Percentiles rank a stretch among this genome's conserved stretches.
phyloP scores from a whole-genome alignment of 2,329 filamentous ascomycete genomes.

The Alternaria postmessia region DNA sequence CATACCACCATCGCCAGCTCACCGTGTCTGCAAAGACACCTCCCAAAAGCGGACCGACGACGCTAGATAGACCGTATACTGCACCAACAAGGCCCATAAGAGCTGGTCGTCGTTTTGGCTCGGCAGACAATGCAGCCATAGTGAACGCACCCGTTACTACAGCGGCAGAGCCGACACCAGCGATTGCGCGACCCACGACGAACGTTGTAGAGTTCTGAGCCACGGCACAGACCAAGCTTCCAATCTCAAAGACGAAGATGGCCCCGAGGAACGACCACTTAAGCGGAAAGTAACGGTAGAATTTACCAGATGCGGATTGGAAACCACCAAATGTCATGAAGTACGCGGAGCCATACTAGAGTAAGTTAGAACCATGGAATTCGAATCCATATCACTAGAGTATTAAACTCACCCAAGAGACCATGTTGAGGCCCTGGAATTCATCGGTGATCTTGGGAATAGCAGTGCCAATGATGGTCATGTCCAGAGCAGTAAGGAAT shows the following conservation, averaged over 20 bases:
- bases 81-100: constrained; percentile 50
- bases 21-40: constrained; percentile 50
- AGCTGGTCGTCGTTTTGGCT: constrained; percentile 52
- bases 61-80: constrained; percentile 45
- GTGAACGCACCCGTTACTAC: constrained; percentile 42
- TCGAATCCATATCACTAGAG: no score
- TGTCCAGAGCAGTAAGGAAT: not conserved
- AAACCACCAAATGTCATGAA: constrained; percentile 56
- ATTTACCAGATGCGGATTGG: constrained; percentile 57
- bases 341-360: constrained; percentile 45
- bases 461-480: constrained; percentile 38
- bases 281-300: constrained; percentile 56
- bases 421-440: constrained; percentile 32
- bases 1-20: constrained; percentile 52
- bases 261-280: constrained; percentile 48
- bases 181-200: constrained; percentile 52
- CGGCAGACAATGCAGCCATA: constrained; percentile 55
- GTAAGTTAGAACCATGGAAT: not conserved
- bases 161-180: constrained; percentile 50
- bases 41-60: constrained; percentile 54
- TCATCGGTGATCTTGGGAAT: constrained; percentile 41
- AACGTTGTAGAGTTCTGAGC: constrained; percentile 47
- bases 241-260: constrained; percentile 62
- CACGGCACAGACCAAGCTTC: constrained; percentile 61
- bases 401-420: constrained; percentile 25